Base-by-base conservation (phyloP, 169 alveolate genomes). In the Plasmodium vivax region DNA sequence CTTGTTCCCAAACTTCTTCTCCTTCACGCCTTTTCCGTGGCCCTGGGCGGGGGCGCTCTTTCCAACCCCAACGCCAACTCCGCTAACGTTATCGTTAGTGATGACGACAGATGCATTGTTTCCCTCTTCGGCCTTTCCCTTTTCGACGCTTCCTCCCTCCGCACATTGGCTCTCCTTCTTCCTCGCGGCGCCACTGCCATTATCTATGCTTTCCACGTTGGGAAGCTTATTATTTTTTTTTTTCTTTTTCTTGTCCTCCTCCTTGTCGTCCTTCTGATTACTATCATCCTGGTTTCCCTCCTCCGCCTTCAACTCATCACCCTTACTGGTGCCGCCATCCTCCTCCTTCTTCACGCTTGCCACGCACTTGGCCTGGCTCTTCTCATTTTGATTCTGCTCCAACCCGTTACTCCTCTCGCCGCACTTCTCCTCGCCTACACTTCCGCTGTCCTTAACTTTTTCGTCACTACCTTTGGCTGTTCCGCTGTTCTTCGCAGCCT, bases 381-480 rank as follows among this genome's bases (percentile, higher is more conserved):
- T 38, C 8, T 85, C 81, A 23, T 54, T 68, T 34, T 2, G 6
- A 34, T 75, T 51, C 9, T 85, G 47, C 23, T 75, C 82, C 41
- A n/a, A 10, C 7, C 16, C 68, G 3, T 75, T 14, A 14, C 62
- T 75, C 43, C 43, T 85, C 2, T 75, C 56, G 3, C 14, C 68
- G 9, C 68, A 51, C 34, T 85, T 85, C 5, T 85, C 93, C 27
- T 85, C 93, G 51, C 43, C 27, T 36, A 19, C 45, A 74, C 41
- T 75, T 75, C 72, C 84, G 23, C 34, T 84, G 45, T 84, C 92
- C 32, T 84, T 84, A 41, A 71, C 27, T 74, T 75, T 85, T 14
- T 77, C 84, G 34, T 41, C 85, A 38, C 43, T 32, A 51, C 72
- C 38, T 27, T 85, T 85, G 14, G 41, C 43, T 54, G 73, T 16